Evolutionary conservation across 2,329 filamentous ascomycete species (phyloP), one percentile per base, ranked within the genome.

Genomic region (Lecanoromycetidae sp.): DNA sequence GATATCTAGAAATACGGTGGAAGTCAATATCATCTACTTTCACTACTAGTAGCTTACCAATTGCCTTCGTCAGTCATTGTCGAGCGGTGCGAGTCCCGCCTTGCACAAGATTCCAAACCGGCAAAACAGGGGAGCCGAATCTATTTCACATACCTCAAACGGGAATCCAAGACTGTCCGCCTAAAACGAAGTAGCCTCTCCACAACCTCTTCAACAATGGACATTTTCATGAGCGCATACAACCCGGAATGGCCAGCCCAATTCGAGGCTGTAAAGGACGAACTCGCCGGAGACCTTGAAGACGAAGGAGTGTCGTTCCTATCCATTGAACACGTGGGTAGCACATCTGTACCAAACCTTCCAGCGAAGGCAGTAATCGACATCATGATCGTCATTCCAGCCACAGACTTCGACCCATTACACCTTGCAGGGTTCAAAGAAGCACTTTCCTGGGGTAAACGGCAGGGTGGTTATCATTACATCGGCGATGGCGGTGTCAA

Each of bases 291-390:
- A 10, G 49, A 55, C 40, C 48, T 57, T 23, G 46, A 44, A 17
- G 13, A 27, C 8, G 45, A 26, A 5, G 15, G 33, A 13, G 46
- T 51, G 22, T 39, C 50, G 5, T 51, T 51, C 37, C 32, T 45
- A 22, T 33, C 40, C 8, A 56, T 58, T 20, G 53, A 55, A 32
- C 56, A 58, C 38, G 49, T 58, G 17, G 56, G 56, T n/a, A 52
- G 47, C 34, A 57, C 55, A 1, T 54, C 55, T 0, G 46, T 58
- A 3, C 51, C 50, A 3, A 41, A 39, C 19, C 51, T 57, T 25
- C 27, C 33, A 10, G 53, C 54, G 19, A 58, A 58, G 40, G 46
- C 54, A 30, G 54, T 54, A 30, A 55, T 58, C 29, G 55, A 58
- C 37, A 53, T 57, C 30, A 46, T 53, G 15, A 53, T 57, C 42